Evolutionary conservation across 192 early-diverging fungal genomes (phyloP).

Genomic region (Kappamyces sp.): DNA sequence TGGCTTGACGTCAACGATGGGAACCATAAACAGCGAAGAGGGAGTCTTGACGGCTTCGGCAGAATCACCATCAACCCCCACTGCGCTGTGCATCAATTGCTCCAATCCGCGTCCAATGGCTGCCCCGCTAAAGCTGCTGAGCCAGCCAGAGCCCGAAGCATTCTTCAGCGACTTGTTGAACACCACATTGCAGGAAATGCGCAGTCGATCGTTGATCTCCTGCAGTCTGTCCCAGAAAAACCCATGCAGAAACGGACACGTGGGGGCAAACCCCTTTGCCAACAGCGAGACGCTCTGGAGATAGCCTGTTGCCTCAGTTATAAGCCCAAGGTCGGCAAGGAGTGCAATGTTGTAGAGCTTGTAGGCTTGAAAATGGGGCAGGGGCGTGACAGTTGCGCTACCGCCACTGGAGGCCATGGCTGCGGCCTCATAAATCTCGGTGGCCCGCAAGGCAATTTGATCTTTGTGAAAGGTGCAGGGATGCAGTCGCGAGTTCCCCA

Average conservation of each 20-base stretch:
- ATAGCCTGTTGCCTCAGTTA: conserved; percentile 68
- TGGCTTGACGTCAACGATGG: not conserved
- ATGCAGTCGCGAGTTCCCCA: not conserved
- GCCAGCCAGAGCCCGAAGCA: not conserved
- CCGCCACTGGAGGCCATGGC: conserved; percentile 44
- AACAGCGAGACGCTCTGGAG: conserved; percentile 68
- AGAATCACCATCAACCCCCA: conserved; percentile 34
- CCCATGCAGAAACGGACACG: conserved; percentile 75
- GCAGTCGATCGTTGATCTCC: conserved; percentile 63
- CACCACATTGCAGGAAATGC: conserved; percentile 29
- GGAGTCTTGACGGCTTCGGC: conserved; percentile 10
- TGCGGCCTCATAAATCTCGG: conserved; percentile 80
- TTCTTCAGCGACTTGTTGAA: not conserved
- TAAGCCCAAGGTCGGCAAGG: conserved; percentile 73
- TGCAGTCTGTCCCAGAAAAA: conserved; percentile 65
- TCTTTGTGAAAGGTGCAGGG: conserved; percentile 46
- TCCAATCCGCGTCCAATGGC: conserved; percentile 57
- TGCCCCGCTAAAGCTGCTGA: conserved; percentile 25
- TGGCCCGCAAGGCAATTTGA: conserved; percentile 58
- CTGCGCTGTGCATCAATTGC: conserved; percentile 58
- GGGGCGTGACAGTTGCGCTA: not conserved
- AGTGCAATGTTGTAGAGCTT: conserved; percentile 78
- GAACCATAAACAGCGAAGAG: not conserved
- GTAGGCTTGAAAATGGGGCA: conserved; percentile 90
- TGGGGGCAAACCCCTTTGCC: conserved; percentile 64